Percentiles rank a stretch among this genome's conserved stretches.
phyloP scores from a whole-genome alignment of 2,329 filamentous ascomycete genomes.

The Pezicula radicicola region DNA sequence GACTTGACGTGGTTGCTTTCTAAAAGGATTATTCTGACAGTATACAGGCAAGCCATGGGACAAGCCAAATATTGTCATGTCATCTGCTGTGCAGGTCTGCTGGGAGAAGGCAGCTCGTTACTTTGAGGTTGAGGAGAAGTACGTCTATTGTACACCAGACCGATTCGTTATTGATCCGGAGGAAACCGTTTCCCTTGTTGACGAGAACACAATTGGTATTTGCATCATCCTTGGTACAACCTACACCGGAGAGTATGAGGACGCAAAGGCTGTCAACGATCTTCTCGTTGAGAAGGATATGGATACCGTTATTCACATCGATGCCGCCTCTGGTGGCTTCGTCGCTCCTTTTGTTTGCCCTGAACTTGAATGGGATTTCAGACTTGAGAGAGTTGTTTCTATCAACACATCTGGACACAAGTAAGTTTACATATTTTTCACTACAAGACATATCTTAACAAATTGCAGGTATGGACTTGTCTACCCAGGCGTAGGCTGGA shows the following conservation, averaged over 20 bases:
- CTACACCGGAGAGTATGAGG: slow-evolving; percentile 94
- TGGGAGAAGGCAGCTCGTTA: slow-evolving; percentile 92
- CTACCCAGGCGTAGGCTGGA: slow-evolving; percentile 93
- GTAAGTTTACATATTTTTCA: slow-evolving; percentile 43
- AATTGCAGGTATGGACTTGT: slow-evolving; percentile 73
- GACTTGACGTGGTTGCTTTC: background rate
- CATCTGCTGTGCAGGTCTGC: slow-evolving; percentile 91
- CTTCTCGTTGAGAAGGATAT: slow-evolving; percentile 71
- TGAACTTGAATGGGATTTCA: slow-evolving; percentile 86
- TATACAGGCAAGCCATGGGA: slow-evolving; percentile 66
- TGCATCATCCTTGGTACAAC: slow-evolving; percentile 89
- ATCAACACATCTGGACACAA: slow-evolving; percentile 97
- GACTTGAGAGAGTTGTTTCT: slow-evolving; percentile 81
- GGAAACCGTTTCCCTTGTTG: slow-evolving; percentile 56
- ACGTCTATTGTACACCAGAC: slow-evolving; percentile 59
- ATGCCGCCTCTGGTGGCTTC: slow-evolving; percentile 89
- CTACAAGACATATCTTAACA: background rate
- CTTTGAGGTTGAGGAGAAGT: slow-evolving; percentile 92
- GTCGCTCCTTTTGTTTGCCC: slow-evolving; percentile 89
- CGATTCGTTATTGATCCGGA: slow-evolving; percentile 63
- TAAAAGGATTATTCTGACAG: background rate
- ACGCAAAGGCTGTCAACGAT: slow-evolving; percentile 89
- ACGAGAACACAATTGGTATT: slow-evolving; percentile 82
- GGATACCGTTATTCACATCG: slow-evolving; percentile 87
- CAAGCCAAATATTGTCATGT: slow-evolving; percentile 92